Conservation (phyloP, 352 stramenopile genomes). For the Globisporangium spiculum region DNA sequence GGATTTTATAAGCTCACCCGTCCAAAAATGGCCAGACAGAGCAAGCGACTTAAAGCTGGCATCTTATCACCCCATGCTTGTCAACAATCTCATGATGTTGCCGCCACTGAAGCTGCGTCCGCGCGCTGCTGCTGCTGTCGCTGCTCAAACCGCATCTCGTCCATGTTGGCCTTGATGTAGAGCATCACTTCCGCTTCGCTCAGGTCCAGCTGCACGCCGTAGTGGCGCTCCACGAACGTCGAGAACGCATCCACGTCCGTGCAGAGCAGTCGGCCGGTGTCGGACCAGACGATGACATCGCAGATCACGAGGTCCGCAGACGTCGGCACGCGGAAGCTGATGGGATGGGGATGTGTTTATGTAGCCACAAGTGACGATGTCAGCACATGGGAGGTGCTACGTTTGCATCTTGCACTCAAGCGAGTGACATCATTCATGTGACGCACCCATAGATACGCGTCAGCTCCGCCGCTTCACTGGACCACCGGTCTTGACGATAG, state of each 20-base stretch:
- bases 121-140: constrained; percentile 6
- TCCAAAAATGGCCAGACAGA: not conserved
- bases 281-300: constrained; percentile 66
- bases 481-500: constrained; percentile 44
- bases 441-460: constrained; percentile 46
- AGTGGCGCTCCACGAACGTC: constrained; percentile 53
- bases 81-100: not conserved
- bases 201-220: constrained; percentile 66
- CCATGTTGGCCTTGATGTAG: constrained; percentile 69
- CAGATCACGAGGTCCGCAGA: constrained; percentile 47
- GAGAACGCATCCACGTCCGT: constrained; percentile 66
- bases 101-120: not conserved
- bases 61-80: not conserved
- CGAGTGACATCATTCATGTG: not conserved
- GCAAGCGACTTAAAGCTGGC: not conserved
- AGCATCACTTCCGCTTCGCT: constrained; percentile 57
- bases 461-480: constrained; percentile 40
- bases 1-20: not conserved
- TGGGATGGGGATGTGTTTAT: not conserved
- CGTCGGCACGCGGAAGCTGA: constrained; percentile 35
- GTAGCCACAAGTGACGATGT: not conserved
- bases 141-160: constrained; percentile 48
- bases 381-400: not conserved
- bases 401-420: not conserved
- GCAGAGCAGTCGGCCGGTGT: constrained; percentile 58